These are phyloP conservation scores for Piromyces finnis DNA, from an alignment of 192 early-diverging fungal species.

Conservation along the genomic window DNA sequence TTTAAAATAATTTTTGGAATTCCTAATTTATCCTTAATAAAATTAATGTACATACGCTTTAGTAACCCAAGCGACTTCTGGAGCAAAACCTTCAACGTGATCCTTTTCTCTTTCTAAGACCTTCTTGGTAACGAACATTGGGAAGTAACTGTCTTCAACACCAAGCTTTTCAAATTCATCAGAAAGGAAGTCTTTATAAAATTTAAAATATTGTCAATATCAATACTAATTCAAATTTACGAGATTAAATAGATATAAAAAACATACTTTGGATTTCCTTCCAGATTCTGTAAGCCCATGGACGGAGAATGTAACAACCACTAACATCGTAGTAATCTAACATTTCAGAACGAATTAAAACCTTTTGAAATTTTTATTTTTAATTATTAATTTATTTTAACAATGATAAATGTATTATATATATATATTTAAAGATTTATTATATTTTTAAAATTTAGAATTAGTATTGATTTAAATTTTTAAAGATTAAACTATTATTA, in stretches of 20 bases:
- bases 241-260: too few species aligned
- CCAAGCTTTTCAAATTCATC: slow-evolving; percentile 74
- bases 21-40: too few species aligned
- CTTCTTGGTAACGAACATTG: slow-evolving; percentile 89
- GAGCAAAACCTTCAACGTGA: slow-evolving; percentile 97
- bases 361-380: slow-evolving; percentile 12
- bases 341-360: slow-evolving; percentile 85
- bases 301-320: slow-evolving; percentile 97
- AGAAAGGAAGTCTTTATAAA: slow-evolving; percentile 34
- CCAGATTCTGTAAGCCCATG: slow-evolving; percentile 91
- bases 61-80: slow-evolving; percentile 99
- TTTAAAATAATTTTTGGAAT: too few species aligned
- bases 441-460: too few species aligned
- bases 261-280: slow-evolving; percentile 83
- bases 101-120: slow-evolving; percentile 93
- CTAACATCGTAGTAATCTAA: slow-evolving; percentile 95
- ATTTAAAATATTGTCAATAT: too few species aligned
- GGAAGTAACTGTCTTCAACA: slow-evolving; percentile 96
- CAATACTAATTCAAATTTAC: too few species aligned
- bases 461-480: too few species aligned
- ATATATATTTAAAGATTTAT: too few species aligned
- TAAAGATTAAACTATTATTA: too few species aligned
- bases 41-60: slow-evolving; percentile 47
- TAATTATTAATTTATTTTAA: not conserved
- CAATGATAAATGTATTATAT: not conserved